Conservation (phyloP, 1,284 basidiomycete species). For the Xerocomus minutiporus region DNA sequence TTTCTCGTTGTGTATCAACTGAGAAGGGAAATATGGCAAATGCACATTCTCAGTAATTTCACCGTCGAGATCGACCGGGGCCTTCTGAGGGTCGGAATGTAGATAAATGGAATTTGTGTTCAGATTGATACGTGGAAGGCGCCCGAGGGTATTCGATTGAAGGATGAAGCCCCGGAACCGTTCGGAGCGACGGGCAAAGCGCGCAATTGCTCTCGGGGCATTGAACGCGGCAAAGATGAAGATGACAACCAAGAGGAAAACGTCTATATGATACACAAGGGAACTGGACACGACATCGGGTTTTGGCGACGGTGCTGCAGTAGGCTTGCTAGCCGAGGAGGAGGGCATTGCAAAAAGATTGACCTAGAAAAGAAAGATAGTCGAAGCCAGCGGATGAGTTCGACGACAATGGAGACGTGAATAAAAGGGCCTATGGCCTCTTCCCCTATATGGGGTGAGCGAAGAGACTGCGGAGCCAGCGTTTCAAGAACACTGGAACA, state of each 20-base stretch:
- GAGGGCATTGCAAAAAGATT: slow-evolving; percentile 5
- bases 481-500: not conserved
- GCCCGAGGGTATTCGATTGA: slow-evolving; percentile 12
- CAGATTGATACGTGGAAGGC: slow-evolving; percentile 17
- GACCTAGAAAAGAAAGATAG: slow-evolving; percentile 4
- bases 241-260: slow-evolving; percentile 42
- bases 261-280: slow-evolving; percentile 41
- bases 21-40: slow-evolving; percentile 1
- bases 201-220: slow-evolving; percentile 47
- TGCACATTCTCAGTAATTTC: slow-evolving; percentile 13
- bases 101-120: slow-evolving; percentile 22
- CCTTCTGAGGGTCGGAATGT: slow-evolving; percentile 18
- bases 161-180: slow-evolving; percentile 47
- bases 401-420: not conserved
- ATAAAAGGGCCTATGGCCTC: not conserved
- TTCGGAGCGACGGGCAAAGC: slow-evolving; percentile 42
- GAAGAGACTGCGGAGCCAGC: not conserved
- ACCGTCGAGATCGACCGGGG: slow-evolving; percentile 20
- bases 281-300: slow-evolving; percentile 3
- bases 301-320: not conserved
- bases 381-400: not conserved
- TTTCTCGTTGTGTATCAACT: slow-evolving; percentile 14
- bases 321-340: not conserved
- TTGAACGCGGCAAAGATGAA: slow-evolving; percentile 39
- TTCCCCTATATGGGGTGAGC: not conserved